A percentile compares a stretch with the other conserved stretches of the same genome.
Evolutionary conservation across 2,329 filamentous ascomycete species (phyloP).

Genomic region (Verticillium longisporum): DNA sequence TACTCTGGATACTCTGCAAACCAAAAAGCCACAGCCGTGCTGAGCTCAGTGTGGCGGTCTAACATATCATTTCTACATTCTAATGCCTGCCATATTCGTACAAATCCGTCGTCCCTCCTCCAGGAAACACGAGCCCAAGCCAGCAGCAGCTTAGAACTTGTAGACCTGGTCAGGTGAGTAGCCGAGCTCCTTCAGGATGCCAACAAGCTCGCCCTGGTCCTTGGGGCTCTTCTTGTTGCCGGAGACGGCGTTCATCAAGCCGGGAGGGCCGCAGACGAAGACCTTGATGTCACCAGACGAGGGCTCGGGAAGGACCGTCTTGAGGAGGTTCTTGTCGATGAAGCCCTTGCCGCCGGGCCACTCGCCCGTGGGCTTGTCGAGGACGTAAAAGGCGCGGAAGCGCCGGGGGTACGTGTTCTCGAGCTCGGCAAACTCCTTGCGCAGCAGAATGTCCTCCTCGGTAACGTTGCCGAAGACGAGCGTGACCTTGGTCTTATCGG

Average conservation of each 20-base stretch:
- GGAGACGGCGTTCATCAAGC: constrained; percentile 87
- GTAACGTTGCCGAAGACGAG: constrained; percentile 86
- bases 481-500: constrained; percentile 96
- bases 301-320: constrained; percentile 90
- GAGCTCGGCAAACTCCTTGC: constrained; percentile 74
- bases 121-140: too few relatives aligned
- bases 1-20: neutral
- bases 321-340: constrained; percentile 86
- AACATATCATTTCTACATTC: constrained; percentile 6
- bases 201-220: constrained; percentile 87
- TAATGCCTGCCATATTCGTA: constrained; percentile 7
- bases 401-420: constrained; percentile 94
- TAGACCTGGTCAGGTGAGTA: constrained; percentile 71
- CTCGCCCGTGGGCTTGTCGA: constrained; percentile 74
- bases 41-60: neutral
- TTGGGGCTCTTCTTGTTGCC: constrained; percentile 85
- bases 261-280: constrained; percentile 91
- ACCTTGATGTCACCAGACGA: constrained; percentile 91
- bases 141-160: constrained; percentile 62
- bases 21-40: neutral
- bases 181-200: constrained; percentile 76
- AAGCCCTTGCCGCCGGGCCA: constrained; percentile 74
- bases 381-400: constrained; percentile 90
- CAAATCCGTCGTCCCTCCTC: neutral
- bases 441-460: constrained; percentile 88